Evolutionary conservation across 1,284 basidiomycete species (phyloP), one percentile per base, ranked within the genome.

Genomic region (Coniferiporia weirii): DNA sequence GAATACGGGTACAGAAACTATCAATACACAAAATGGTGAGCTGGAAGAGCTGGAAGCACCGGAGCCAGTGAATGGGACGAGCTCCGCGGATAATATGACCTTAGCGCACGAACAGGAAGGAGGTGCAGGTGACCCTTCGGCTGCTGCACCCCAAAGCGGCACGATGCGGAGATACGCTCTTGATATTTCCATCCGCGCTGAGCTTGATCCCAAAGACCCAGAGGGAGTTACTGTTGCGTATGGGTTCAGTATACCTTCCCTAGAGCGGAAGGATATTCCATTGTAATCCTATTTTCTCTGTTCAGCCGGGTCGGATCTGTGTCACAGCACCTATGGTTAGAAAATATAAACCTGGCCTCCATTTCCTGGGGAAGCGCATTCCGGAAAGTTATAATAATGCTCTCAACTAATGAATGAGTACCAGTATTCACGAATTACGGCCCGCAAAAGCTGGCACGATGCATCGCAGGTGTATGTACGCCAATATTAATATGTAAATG

Each of bases 221-320:
- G 64, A 66, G 32, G 65, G 65, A 17, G 60, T 56, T 53, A 67
- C 66, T 8, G 62, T 56, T 34, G 64, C 55, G 10, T 66, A 67
- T 57, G 66, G 65, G 40, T 66, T 66, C 52, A 61, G 59, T 34
- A 65, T 67, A 38, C 66, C 66, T 35, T 50, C 58, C 32, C 57
- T 67, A 36, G 66, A 67, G 38, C 12, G 17, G n/a, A 54, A 34
- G 40, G 9, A 19, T n/a, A 19, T 8, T 17, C 19, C 44, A 46
- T 6, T 3, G 27, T 27, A 27, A 27, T 3, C 5, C 27, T 27
- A 27, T 27, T 27, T 27, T 5, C 27, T 27, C 27, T 27, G 27
- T 27, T 2, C 27, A 27, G 27, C 27, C 27, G 5, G 27, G 27
- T 27, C 27, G 27, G 27, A 27, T 27, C 27, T 3, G 5, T 27